These are phyloP conservation scores for Phylloporus sp. DNA, from an alignment of 768 basidiomycete species.

Conservation along the genomic window DNA sequence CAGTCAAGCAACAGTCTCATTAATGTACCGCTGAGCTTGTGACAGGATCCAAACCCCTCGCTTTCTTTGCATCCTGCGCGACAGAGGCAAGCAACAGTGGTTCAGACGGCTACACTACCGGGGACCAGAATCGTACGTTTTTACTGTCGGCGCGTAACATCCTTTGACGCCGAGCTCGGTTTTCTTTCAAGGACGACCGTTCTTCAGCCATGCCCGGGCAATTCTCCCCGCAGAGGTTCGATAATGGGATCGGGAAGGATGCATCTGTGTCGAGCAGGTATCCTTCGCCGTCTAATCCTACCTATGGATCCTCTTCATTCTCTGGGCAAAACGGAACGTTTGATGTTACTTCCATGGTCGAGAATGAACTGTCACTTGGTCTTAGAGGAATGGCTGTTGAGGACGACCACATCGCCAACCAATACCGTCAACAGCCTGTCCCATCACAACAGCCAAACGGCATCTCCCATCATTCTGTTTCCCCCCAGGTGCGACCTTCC, in stretches of 20 bases:
- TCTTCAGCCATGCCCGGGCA: slow-evolving; percentile 43
- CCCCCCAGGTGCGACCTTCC: slow-evolving; percentile 39
- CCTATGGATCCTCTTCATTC: slow-evolving; percentile 31
- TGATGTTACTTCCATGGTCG: slow-evolving; percentile 40
- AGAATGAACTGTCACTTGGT: slow-evolving; percentile 51
- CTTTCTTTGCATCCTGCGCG: slow-evolving; percentile 43
- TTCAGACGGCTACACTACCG: slow-evolving; percentile 35
- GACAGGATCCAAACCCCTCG: slow-evolving; percentile 40
- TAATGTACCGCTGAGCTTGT: slow-evolving; percentile 12
- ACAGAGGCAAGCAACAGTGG: slow-evolving; percentile 41
- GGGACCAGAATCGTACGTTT: slow-evolving; percentile 37
- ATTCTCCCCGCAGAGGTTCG: slow-evolving; percentile 53
- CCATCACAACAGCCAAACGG: slow-evolving; percentile 29
- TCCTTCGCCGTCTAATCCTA: slow-evolving; percentile 42
- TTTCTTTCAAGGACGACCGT: slow-evolving; percentile 41
- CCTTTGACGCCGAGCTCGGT: slow-evolving; percentile 15
- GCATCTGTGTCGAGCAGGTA: slow-evolving; percentile 36
- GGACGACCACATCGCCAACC: slow-evolving; percentile 41
- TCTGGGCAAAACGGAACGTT: slow-evolving; percentile 29
- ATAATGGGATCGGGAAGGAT: slow-evolving; percentile 42
- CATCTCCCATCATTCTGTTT: slow-evolving; percentile 27
- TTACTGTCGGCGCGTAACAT: slow-evolving; percentile 2
- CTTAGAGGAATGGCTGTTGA: slow-evolving; percentile 60
- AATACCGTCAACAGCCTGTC: slow-evolving; percentile 36
- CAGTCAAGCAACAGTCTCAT: slow-evolving; percentile 18